Evolutionary conservation across 169 alveolate species (phyloP).

Genomic region (Cryptosporidium bovis): DNA sequence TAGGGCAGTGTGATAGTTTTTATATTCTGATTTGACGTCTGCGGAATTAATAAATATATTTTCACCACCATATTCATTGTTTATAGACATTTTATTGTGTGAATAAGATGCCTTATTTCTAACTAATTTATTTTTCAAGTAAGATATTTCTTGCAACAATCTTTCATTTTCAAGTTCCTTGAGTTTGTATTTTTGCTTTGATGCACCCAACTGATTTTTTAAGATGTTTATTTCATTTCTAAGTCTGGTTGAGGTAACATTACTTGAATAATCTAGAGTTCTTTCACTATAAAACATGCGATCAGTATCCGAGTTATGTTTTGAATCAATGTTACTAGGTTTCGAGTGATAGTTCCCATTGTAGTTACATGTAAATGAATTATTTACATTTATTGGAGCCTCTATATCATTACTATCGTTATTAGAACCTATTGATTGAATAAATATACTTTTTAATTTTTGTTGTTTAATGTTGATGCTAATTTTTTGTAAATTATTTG

Average conservation of each 20-base stretch:
- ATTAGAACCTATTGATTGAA: slow-evolving; percentile 26
- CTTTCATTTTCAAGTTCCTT: slow-evolving; percentile 46
- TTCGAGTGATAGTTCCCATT: not conserved
- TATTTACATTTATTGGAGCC: not conserved
- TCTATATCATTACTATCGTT: slow-evolving; percentile 2
- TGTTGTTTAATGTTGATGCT: not conserved
- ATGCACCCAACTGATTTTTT: slow-evolving; percentile 45
- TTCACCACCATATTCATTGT: not conserved
- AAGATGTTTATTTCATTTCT: slow-evolving; percentile 51
- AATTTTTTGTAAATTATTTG: no score
- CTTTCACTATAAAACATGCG: slow-evolving; percentile 10
- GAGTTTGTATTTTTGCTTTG: slow-evolving; percentile 32
- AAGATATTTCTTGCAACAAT: slow-evolving; percentile 27
- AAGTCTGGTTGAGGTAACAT: slow-evolving; percentile 33
- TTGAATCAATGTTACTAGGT: not conserved
- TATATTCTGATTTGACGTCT: not conserved
- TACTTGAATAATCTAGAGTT: slow-evolving; percentile 21
- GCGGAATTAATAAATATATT: not conserved
- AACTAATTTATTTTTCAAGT: slow-evolving; percentile 37
- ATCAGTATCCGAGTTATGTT: not conserved
- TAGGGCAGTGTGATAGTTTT: slow-evolving; percentile 5
- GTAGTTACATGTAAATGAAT: not conserved
- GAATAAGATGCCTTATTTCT: slow-evolving; percentile 15
- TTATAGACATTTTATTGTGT: not conserved
- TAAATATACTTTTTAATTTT: slow-evolving; percentile 17